Evolutionary conservation across 2,329 filamentous ascomycete species (phyloP).

Genomic region (Arthrobotrys conoides): DNA sequence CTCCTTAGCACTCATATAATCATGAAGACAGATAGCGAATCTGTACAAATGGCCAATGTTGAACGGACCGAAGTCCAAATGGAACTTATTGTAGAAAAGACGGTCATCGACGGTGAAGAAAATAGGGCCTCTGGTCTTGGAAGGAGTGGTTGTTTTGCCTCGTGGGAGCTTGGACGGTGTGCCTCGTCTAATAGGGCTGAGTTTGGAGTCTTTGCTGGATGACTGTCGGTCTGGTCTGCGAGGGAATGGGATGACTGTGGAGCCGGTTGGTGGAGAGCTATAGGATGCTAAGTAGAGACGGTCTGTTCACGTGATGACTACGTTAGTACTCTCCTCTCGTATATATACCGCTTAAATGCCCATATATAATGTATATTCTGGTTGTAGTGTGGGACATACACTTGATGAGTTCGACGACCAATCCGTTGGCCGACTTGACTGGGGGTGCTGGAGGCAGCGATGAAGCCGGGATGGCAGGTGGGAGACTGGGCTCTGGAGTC

Average conservation of each 20-base stretch:
- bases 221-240: conserved; percentile 72
- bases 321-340: neutral
- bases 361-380: neutral
- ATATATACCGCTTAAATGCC: neutral
- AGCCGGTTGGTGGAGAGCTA: conserved; percentile 81
- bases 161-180: conserved; percentile 62
- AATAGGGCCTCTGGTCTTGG: conserved; percentile 77
- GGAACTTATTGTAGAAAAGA: conserved; percentile 96
- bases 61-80: conserved; percentile 96
- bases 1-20: conserved; percentile 90
- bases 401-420: conserved; percentile 59
- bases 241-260: conserved; percentile 89
- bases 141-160: conserved; percentile 62
- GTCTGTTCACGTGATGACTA: conserved; percentile 72
- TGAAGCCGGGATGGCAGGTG: conserved; percentile 50
- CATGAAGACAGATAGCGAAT: conserved; percentile 95
- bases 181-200: conserved; percentile 57
- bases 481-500: conserved; percentile 54
- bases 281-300: conserved; percentile 96
- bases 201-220: conserved; percentile 74
- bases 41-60: conserved; percentile 98
- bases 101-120: conserved; percentile 96
- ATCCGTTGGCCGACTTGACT: conserved; percentile 58
- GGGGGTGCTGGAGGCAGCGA: conserved; percentile 45
- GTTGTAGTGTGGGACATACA: conserved; percentile 29